phyloP scores from a whole-genome alignment of 345 rosid genomes.

The Camelina hispida region DNA sequence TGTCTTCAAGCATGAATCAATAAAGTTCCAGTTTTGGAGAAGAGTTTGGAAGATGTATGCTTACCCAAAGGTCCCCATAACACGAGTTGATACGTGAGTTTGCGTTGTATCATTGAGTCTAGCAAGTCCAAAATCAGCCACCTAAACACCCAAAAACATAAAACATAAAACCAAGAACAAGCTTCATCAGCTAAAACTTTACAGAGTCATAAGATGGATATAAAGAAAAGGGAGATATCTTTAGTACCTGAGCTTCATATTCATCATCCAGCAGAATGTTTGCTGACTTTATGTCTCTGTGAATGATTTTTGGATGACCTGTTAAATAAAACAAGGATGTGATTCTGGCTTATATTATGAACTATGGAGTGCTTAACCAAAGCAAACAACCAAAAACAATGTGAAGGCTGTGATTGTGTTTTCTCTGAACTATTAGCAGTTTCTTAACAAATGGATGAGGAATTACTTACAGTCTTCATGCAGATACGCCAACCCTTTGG shows the following conservation, averaged over 20 bases:
- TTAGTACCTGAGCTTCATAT: conserved; percentile 81
- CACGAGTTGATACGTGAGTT: conserved; percentile 96
- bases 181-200: conserved; percentile 10
- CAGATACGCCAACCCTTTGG: conserved; percentile 97
- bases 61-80: conserved; percentile 98
- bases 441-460: conserved; percentile 14
- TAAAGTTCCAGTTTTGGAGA: conserved; percentile 40
- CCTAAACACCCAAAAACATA: conserved; percentile 46
- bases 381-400: neutral
- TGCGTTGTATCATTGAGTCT: conserved; percentile 79
- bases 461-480: conserved; percentile 90
- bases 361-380: neutral
- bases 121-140: conserved; percentile 99
- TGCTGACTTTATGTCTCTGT: conserved; percentile 92
- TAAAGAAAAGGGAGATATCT: neutral
- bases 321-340: conserved; percentile 11
- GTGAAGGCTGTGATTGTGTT: conserved; percentile 9
- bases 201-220: neutral
- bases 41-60: conserved; percentile 35
- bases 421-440: neutral
- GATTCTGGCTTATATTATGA: neutral
- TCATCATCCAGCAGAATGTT: conserved; percentile 81
- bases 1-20: conserved; percentile 7
- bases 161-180: conserved; percentile 6
- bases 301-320: conserved; percentile 96